Percentiles rank a stretch among this genome's conserved stretches.
These are phyloP conservation scores for Alliaria petiolata DNA, from an alignment of 345 rosid genomes.

Conservation along the genomic window DNA sequence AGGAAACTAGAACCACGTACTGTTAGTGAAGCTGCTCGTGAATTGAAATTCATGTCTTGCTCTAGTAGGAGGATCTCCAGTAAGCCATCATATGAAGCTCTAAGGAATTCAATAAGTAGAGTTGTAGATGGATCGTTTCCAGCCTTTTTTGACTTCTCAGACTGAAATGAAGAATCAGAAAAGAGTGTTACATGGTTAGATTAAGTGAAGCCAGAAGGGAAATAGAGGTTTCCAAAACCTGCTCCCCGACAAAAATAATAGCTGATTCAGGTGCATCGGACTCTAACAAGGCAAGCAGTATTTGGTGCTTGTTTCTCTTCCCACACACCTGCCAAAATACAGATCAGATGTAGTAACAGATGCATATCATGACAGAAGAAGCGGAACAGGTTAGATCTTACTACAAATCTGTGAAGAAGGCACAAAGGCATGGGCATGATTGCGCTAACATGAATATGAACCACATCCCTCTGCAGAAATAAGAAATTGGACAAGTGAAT, in stretches of 20 bases:
- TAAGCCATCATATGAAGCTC: slow-evolving; percentile 47
- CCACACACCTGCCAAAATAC: slow-evolving; percentile 47
- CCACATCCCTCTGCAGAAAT: slow-evolving; percentile 57
- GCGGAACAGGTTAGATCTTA: slow-evolving; percentile 29
- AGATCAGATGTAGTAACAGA: slow-evolving; percentile 1
- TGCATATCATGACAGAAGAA: background rate
- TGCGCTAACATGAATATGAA: slow-evolving; percentile 70
- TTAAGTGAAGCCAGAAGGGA: slow-evolving; percentile 3
- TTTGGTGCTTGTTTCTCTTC: slow-evolving; percentile 47
- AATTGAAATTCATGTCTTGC: slow-evolving; percentile 83
- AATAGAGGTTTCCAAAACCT: slow-evolving; percentile 45
- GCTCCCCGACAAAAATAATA: slow-evolving; percentile 80
- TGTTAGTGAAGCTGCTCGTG: slow-evolving; percentile 71
- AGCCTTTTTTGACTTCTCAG: slow-evolving; percentile 87
- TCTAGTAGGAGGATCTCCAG: slow-evolving; percentile 63
- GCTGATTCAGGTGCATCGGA: slow-evolving; percentile 62
- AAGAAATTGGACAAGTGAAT: slow-evolving; percentile 10
- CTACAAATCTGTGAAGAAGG: slow-evolving; percentile 67
- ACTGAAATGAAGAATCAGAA: slow-evolving; percentile 39
- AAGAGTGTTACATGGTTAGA: slow-evolving; percentile 5
- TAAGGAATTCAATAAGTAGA: slow-evolving; percentile 58
- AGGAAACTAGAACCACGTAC: slow-evolving; percentile 40
- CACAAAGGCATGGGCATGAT: slow-evolving; percentile 71
- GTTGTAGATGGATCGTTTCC: slow-evolving; percentile 67
- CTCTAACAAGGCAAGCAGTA: slow-evolving; percentile 53